A percentile compares a stretch with the other conserved stretches of the same genome.
phyloP scores from a whole-genome alignment of 306 rosid species.

The Spatholobus suberectus region DNA sequence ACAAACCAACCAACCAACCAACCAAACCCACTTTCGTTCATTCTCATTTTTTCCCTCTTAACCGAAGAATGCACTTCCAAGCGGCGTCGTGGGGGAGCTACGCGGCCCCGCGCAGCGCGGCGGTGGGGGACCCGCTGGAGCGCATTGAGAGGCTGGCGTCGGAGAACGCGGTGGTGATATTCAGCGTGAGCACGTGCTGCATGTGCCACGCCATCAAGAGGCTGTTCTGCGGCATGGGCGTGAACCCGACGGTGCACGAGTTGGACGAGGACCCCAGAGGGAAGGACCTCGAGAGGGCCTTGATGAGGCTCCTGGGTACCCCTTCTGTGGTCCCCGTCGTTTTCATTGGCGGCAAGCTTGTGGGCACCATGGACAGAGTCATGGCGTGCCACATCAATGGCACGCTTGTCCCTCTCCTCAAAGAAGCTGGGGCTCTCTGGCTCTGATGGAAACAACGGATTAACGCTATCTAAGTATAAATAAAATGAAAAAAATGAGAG shows the following conservation, averaged over 20 bases:
- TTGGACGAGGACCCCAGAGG: conserved; percentile 86
- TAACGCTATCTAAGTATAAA: neutral
- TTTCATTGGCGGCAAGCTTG: conserved; percentile 83
- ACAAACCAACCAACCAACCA: neutral
- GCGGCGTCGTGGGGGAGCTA: conserved; percentile 69
- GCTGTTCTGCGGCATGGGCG: conserved; percentile 94
- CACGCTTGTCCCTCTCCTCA: conserved; percentile 88
- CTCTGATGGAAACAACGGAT: conserved; percentile 35
- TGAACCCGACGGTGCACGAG: conserved; percentile 83
- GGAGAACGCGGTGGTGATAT: conserved; percentile 91
- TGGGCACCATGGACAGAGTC: conserved; percentile 91
- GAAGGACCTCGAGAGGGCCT: conserved; percentile 79
- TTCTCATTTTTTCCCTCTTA: neutral
- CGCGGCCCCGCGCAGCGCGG: conserved; percentile 19
- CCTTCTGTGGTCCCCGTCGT: conserved; percentile 78
- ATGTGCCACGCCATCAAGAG: conserved; percentile 97
- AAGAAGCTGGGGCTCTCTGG: conserved; percentile 98
- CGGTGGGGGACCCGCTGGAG: conserved; percentile 65
- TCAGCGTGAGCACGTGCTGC: conserved; percentile 90
- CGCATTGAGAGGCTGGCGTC: conserved; percentile 77
- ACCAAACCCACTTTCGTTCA: neutral
- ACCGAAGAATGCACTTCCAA: conserved; percentile 55
- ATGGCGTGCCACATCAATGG: conserved; percentile 96
- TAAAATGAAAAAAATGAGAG: neutral
- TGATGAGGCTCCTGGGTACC: conserved; percentile 64